phyloP scores from a whole-genome alignment of 2,329 filamentous ascomycete species.

The Colletotrichum liriopes region DNA sequence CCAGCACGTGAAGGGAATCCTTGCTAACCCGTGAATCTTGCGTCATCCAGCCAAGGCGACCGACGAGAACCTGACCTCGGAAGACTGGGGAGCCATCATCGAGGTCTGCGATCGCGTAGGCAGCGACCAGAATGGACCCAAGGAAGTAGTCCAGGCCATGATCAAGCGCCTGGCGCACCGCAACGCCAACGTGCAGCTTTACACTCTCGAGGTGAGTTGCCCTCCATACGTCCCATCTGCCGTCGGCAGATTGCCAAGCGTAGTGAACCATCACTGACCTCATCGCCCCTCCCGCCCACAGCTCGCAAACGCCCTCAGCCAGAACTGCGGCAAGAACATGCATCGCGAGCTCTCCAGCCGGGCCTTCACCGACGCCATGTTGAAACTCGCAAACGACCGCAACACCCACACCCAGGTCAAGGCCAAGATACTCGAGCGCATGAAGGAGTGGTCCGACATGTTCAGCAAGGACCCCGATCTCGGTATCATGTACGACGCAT shows the following conservation, averaged over 20 bases:
- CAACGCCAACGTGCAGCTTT: constrained; percentile 96
- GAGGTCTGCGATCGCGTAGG: constrained; percentile 75
- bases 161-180: constrained; percentile 94
- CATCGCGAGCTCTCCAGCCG: constrained; percentile 92
- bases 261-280: constrained; percentile 21
- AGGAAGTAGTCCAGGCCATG: constrained; percentile 89
- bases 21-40: constrained; percentile 13
- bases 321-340: constrained; percentile 90
- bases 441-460: constrained; percentile 97
- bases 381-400: constrained; percentile 92
- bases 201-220: constrained; percentile 83
- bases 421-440: constrained; percentile 95
- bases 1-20: no score
- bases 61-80: constrained; percentile 95
- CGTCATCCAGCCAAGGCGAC: constrained; percentile 78
- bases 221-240: constrained; percentile 3
- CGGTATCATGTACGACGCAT: constrained; percentile 97
- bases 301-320: constrained; percentile 91
- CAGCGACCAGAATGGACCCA: constrained; percentile 73
- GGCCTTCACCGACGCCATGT: constrained; percentile 93
- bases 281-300: constrained; percentile 51
- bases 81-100: constrained; percentile 79
- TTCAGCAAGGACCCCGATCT: constrained; percentile 91
- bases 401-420: constrained; percentile 98
- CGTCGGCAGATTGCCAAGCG: background rate